Percentiles rank a stretch among this genome's conserved stretches.
These are phyloP conservation scores for Fusarium virguliforme DNA, from an alignment of 2,329 filamentous ascomycete species.

Conservation along the genomic window DNA sequence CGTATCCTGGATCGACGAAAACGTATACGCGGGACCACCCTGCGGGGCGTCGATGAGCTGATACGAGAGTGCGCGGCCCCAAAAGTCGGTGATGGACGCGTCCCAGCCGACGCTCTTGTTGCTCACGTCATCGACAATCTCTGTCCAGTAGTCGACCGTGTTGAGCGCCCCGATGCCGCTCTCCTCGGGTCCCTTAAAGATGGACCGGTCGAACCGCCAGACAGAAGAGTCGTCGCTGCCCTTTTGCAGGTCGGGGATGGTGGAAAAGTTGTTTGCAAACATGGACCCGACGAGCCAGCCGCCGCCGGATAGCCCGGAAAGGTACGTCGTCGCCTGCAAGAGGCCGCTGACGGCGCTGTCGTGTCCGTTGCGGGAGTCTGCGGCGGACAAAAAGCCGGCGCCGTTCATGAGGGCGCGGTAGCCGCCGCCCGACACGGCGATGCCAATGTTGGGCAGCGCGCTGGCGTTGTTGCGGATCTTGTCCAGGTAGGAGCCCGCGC, in stretches of 20 bases:
- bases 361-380: conserved; percentile 73
- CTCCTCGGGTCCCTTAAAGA: conserved; percentile 56
- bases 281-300: conserved; percentile 88
- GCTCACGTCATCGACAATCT: conserved; percentile 53
- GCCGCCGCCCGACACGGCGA: conserved; percentile 86
- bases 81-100: conserved; percentile 85
- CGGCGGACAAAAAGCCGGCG: conserved; percentile 82
- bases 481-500: conserved; percentile 77
- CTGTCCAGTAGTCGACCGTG: conserved; percentile 55
- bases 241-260: conserved; percentile 56
- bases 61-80: conserved; percentile 85
- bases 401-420: conserved; percentile 88
- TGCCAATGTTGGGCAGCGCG: conserved; percentile 72
- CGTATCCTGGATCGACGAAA: conserved; percentile 74
- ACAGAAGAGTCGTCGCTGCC: conserved; percentile 51
- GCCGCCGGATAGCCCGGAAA: conserved; percentile 85
- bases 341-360: conserved; percentile 82
- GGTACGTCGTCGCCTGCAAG: conserved; percentile 84
- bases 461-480: conserved; percentile 44
- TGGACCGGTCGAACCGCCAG: conserved; percentile 59
- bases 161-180: conserved; percentile 46
- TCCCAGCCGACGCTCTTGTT: conserved; percentile 55
- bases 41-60: conserved; percentile 83
- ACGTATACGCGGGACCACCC: conserved; percentile 84
- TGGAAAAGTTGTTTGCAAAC: conserved; percentile 86